Evolutionary conservation across 2,329 filamentous ascomycete genomes (phyloP).

Genomic region (Paramyrothecium roridum): DNA sequence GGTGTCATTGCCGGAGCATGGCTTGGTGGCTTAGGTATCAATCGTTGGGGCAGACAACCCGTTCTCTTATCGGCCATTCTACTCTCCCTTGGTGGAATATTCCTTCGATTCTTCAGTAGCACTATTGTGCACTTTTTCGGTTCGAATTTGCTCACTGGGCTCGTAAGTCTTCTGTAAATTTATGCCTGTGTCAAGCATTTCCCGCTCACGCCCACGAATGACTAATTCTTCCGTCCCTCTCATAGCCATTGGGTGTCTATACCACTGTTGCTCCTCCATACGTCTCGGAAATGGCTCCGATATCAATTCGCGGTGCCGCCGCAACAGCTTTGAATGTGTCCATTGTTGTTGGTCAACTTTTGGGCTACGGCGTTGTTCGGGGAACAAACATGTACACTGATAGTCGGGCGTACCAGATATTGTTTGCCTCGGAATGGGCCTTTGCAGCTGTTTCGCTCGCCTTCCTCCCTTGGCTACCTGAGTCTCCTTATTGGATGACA

Average conservation of each 20-base stretch:
- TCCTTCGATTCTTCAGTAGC: constrained; percentile 3
- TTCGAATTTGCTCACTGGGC: constrained; percentile 3
- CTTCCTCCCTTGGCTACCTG: constrained; percentile 26
- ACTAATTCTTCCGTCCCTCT: background rate
- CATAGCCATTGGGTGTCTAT: constrained; percentile 11
- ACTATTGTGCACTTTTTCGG: constrained; percentile 2
- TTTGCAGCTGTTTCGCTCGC: constrained; percentile 20
- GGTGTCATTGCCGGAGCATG: constrained; percentile 2
- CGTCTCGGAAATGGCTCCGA: constrained; percentile 17
- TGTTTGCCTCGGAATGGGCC: constrained; percentile 28
- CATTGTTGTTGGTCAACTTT: constrained; percentile 16
- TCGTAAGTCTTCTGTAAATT: background rate
- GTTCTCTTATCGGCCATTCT: constrained; percentile 1
- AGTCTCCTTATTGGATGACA: constrained; percentile 28
- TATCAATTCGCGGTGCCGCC: constrained; percentile 17
- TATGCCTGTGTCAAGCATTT: background rate
- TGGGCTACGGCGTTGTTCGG: constrained; percentile 16
- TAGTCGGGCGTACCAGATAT: constrained; percentile 16
- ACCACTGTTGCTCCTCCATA: constrained; percentile 16
- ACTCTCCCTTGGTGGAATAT: constrained; percentile 2
- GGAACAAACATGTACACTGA: constrained; percentile 19
- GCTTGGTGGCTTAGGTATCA: constrained; percentile 1
- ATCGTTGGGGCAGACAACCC: constrained; percentile 1
- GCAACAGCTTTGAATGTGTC: constrained; percentile 18
- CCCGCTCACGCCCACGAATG: no score